phyloP scores from a whole-genome alignment of 208 protist genomes.

The Zelonia costaricensis region DNA sequence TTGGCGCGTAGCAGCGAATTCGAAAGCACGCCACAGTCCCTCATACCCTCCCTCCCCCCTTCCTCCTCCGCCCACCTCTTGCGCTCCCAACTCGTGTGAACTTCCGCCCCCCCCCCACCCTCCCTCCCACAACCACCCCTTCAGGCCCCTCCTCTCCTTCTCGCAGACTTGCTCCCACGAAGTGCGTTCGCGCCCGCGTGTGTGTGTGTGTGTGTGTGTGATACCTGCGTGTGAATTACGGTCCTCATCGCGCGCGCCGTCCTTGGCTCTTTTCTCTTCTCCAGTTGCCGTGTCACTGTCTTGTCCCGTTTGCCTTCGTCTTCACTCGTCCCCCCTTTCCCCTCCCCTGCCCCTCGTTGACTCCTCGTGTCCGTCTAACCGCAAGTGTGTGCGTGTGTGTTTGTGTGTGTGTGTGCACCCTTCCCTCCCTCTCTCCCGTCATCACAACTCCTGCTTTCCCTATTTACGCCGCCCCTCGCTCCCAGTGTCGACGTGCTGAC shows the following conservation, averaged over 20 bases:
- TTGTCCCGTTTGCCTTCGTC: background rate
- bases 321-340: background rate
- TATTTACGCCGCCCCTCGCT: too few species aligned
- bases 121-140: too few species aligned
- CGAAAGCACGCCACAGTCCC: too few species aligned
- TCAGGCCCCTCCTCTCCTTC: background rate
- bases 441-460: too few species aligned
- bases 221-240: background rate
- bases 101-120: too few species aligned
- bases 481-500: too few species aligned
- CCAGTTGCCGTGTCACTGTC: background rate
- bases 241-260: background rate
- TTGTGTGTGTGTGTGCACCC: conserved; percentile 2
- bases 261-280: background rate
- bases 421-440: too few species aligned
- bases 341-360: background rate
- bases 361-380: conserved; percentile 4
- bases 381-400: too few species aligned
- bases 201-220: background rate
- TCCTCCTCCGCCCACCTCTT: too few species aligned
- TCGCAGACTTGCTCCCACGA: background rate
- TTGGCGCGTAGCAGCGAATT: too few species aligned
- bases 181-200: background rate
- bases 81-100: too few species aligned
- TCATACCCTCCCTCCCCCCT: too few species aligned